These are phyloP conservation scores for Alternaria longipes DNA, from an alignment of 2,329 filamentous ascomycete genomes.

Conservation along the genomic window DNA sequence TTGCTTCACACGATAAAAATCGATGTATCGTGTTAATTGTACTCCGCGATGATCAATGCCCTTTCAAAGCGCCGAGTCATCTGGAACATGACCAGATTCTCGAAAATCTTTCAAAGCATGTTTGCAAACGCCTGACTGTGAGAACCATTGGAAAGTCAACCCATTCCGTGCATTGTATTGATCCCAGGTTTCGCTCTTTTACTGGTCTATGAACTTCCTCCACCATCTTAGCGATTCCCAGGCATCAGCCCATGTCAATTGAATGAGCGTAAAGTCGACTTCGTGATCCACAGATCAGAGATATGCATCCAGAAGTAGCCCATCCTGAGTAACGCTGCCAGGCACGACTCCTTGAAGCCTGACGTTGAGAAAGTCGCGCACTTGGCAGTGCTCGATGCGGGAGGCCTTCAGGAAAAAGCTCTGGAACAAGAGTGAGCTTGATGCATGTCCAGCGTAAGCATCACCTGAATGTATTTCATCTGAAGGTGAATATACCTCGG, in stretches of 20 bases:
- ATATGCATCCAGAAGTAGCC: not conserved
- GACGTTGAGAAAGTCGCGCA: not conserved
- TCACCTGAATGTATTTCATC: rapidly evolving
- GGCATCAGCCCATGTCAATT: not conserved
- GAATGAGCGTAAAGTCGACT: not conserved
- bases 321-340: not conserved
- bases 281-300: not conserved
- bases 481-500: not conserved
- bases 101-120: not conserved
- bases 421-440: not conserved
- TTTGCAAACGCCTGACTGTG: not conserved
- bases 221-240: not conserved
- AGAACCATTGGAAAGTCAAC: not conserved
- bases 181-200: not conserved
- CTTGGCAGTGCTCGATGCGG: not conserved
- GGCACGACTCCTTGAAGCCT: not conserved
- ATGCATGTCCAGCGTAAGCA: not conserved
- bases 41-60: not conserved
- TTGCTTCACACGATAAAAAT: not conserved
- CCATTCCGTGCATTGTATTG: not conserved
- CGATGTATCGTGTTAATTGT: not conserved
- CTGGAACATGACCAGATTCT: not conserved
- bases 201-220: not conserved
- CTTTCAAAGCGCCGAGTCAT: not conserved
- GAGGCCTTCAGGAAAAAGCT: not conserved